phyloP scores from a whole-genome alignment of 331 rosid genomes.

The Arachis monticola region DNA sequence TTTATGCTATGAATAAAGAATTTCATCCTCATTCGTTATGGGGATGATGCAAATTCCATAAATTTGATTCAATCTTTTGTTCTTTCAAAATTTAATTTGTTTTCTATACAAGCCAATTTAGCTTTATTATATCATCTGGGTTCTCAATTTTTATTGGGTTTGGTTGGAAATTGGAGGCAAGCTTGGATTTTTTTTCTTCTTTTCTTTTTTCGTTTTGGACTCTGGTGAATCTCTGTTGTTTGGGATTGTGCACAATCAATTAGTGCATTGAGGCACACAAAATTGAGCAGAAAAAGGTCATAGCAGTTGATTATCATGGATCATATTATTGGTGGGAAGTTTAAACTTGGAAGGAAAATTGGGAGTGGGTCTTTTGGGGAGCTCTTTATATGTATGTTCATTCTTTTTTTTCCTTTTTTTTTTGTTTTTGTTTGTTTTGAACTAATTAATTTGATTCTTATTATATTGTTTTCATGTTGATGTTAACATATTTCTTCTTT shows the following conservation, averaged over 20 bases:
- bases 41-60: slow-evolving; percentile 39
- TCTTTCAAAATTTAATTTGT: background rate
- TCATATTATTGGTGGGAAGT: slow-evolving; percentile 89
- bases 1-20: slow-evolving; percentile 35
- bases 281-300: slow-evolving; percentile 40
- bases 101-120: background rate
- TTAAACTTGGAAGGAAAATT: slow-evolving; percentile 96
- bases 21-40: slow-evolving; percentile 44
- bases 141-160: slow-evolving; percentile 43
- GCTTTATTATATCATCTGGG: slow-evolving; percentile 32
- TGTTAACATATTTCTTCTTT: slow-evolving; percentile 18
- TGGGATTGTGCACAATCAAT: slow-evolving; percentile 50
- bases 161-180: slow-evolving; percentile 45
- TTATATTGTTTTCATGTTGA: background rate
- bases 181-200: slow-evolving; percentile 21
- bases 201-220: slow-evolving; percentile 3
- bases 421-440: background rate
- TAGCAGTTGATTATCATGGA: slow-evolving; percentile 69
- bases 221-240: slow-evolving; percentile 44
- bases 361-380: slow-evolving; percentile 99
- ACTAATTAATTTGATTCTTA: background rate
- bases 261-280: slow-evolving; percentile 47
- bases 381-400: slow-evolving; percentile 77
- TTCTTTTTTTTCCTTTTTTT: background rate
- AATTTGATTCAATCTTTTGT: slow-evolving; percentile 31